phyloP scores from a whole-genome alignment of 2,329 filamentous ascomycete genomes.

The Sporothrix globosa region DNA sequence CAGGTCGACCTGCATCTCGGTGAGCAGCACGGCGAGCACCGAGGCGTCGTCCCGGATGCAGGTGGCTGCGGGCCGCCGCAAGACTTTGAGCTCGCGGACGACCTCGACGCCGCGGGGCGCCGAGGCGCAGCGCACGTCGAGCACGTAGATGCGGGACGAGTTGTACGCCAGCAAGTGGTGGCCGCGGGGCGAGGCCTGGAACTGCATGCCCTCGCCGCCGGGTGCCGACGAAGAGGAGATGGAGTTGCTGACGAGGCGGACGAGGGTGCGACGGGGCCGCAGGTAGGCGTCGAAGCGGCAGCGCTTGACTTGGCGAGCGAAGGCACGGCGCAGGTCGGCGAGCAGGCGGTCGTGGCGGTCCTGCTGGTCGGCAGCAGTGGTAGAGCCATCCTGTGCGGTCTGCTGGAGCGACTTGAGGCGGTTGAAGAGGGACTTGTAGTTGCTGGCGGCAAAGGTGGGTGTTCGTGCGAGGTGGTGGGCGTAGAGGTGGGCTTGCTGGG shows the following conservation, averaged over 20 bases:
- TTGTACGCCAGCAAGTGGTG: constrained; percentile 78
- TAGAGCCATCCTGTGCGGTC: constrained; percentile 38
- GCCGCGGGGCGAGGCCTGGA: constrained; percentile 75
- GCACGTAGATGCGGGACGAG: constrained; percentile 79
- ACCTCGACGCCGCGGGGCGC: constrained; percentile 59
- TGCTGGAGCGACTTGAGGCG: constrained; percentile 19
- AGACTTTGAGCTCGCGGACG: constrained; percentile 76
- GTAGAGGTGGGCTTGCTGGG: constrained; percentile 66
- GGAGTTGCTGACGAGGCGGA: constrained; percentile 81
- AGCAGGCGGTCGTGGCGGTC: constrained; percentile 53
- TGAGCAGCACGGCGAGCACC: constrained; percentile 77
- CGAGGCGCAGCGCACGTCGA: constrained; percentile 61
- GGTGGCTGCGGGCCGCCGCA: constrained; percentile 72
- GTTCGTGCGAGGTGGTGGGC: constrained; percentile 64
- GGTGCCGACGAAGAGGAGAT: constrained; percentile 83
- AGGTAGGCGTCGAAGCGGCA: constrained; percentile 78
- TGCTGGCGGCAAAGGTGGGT: constrained; percentile 58
- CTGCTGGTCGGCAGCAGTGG: constrained; percentile 41
- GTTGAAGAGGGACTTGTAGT: constrained; percentile 42
- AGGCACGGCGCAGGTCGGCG: constrained; percentile 63
- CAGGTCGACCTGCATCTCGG: constrained; percentile 82
- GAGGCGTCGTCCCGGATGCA: constrained; percentile 79
- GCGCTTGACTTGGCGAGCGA: constrained; percentile 71
- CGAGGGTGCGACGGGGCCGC: constrained; percentile 68
- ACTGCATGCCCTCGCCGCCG: constrained; percentile 83